Base-by-base conservation (phyloP, 2,329 filamentous ascomycete genomes). In the Fusarium illudens region DNA sequence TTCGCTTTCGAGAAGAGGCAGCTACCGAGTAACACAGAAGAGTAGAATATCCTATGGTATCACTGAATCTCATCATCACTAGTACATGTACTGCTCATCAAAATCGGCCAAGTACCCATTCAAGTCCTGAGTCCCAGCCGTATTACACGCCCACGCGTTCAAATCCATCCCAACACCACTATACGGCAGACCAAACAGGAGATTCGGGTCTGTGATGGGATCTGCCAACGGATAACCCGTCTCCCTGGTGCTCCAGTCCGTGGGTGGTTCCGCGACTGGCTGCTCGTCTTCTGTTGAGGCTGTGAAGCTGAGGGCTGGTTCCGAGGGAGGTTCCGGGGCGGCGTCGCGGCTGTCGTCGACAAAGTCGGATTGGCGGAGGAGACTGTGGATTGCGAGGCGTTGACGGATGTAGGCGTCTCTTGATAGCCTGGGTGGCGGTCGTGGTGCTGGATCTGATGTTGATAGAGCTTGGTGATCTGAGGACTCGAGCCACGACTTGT, bases 281-380 rank as follows among this genome's bases (percentile, higher is more conserved):
- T 60, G 66, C 12, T 67, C 67, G 36, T 73, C 68, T n/a, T 73
- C 72, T 13, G 68, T 67, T 3, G 71, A 73, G 1, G 62, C 68
- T 29, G 68, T 67, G 56, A 68, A 71, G 20, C 67, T 69, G 10
- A 65, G 60, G 2, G 64, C 64, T 19, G 62, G 67, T 22, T 72
- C 72, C n/a, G 46, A 13, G 0, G 60, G 51, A 34, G 65, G 64
- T 13, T 71, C 70, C 15, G 68, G 72, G 4, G 72, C 72, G 6
- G 72, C 74, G 52, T 79, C 75, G 42, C 77, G 72, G 32, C 79
- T 80, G 55, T 81, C 78, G 58, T 81, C 79, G 12, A 78, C 71
- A 29, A 81, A 81, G 39, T 78, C 77, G 1, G 79, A 78, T 22
- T 80, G 79, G 3, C 79, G 68, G 8, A 81, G 71, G 5, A 81